phyloP scores from a whole-genome alignment of 805 yeast genomes.

The Lipomyces yamanashiensis region DNA sequence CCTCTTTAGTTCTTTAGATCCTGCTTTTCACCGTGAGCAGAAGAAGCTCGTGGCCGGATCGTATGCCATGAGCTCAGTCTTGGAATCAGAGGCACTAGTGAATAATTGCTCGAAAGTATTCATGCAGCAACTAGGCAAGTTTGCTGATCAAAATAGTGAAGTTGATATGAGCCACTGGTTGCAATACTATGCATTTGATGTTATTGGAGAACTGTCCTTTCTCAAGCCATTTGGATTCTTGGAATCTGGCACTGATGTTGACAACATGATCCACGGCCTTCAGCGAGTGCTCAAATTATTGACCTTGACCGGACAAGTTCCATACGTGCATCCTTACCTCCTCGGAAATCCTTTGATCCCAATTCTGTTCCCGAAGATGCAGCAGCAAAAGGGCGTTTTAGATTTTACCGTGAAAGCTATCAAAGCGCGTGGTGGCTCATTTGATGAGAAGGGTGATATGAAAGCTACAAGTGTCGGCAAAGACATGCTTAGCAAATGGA shows the following conservation, averaged over 20 bases:
- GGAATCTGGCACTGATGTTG: slow-evolving; percentile 1
- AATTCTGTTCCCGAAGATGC: neutral
- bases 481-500: slow-evolving; percentile 8
- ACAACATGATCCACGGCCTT: neutral
- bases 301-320: neutral
- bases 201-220: neutral
- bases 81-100: neutral
- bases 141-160: neutral
- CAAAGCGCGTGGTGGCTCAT: neutral
- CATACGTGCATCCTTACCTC: neutral
- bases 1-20: neutral
- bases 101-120: neutral
- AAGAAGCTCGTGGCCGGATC: slow-evolving; percentile 2
- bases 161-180: neutral
- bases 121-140: slow-evolving; percentile 1
- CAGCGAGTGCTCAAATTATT: neutral
- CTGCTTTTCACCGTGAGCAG: slow-evolving; percentile 4
- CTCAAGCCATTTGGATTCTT: neutral
- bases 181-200: slow-evolving; percentile 8
- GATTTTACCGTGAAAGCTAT: slow-evolving; percentile 2
- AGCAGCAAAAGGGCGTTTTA: neutral
- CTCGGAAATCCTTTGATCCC: neutral
- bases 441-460: neutral
- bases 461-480: neutral
- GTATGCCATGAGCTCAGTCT: neutral